Base-by-base conservation (phyloP, 2,329 filamentous ascomycete species). In the Epichloe sylvatica region DNA sequence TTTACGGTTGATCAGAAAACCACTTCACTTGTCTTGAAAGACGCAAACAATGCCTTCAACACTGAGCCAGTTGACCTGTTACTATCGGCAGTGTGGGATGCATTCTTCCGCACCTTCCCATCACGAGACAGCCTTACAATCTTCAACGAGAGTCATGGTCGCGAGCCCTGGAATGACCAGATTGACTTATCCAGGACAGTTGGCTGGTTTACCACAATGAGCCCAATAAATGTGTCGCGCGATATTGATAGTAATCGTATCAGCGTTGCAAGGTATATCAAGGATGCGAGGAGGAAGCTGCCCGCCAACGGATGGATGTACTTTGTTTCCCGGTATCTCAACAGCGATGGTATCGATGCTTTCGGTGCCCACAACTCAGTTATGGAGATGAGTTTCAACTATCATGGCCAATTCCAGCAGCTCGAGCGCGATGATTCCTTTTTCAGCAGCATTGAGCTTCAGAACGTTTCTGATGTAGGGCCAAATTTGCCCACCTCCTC, bases 191-290 rank as follows among this genome's bases (percentile, higher is more conserved):
- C 62, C 5, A 44, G 58, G 19, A 67, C 64, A 2, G 64, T 68
- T 1, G 67, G 66, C 6, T 68, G 66, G 66, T 68, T 68, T 51
- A 67, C 66, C 0, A 63, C 61, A 1, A 53, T 68, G 30, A 57
- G 53, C 21, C 65, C 66, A 0, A 50, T 64, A 12, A 45, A 49
- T 1, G 35, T 53, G n/a, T 41, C 30, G 4, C 30, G 43, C 15
- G n/a, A 12, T 9, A 33, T 19, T 30, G 19, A 33, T 12, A 36
- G 21, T 8, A n/a, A 40, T 6, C 35, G 3, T 11, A 39, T 15
- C 15, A 34, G 43, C 12, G n/a, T 33, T 41, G 39, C 44, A 8
- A 45, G 42, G 35, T 41, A 35, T 9, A 30, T 45, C 17, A 49
- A 48, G 23, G 45, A 49, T n/a, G n/a, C 21, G 13, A 23, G 49